Base-by-base conservation (phyloP, 176 grass and related monocot species). In the Oryza officinalis region DNA sequence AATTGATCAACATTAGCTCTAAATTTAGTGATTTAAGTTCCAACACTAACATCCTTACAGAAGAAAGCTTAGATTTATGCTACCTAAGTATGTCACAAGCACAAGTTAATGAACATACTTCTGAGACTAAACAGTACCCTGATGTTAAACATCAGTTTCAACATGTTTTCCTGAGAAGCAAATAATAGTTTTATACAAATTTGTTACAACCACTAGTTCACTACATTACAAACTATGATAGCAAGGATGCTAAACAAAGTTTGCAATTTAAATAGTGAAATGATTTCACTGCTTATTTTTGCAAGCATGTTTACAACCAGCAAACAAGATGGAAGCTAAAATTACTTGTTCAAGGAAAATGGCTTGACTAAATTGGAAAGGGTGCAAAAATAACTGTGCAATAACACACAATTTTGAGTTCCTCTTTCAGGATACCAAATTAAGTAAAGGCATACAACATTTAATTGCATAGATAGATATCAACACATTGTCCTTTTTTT, bases 1-100 rank as follows among this genome's bases (percentile, higher is more conserved):
- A 14, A 72, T 69, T 45, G 33, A 35, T 50, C n/a, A 80, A 52
- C 57, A 47, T 90, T 35, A 86, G 79, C 67, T 66, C 27, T 27
- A 60, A 25, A 20, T 30, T 1, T 9, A 26, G 18, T 66, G 20
- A 52, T n/a, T 30, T n/a, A 8, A 82, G 46, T 63, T 44, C 6
- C 44, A 20, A 31, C 6, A 54, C 12, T 23, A 57, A 72, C 9
- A 83, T 57, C 44, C 57, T 63, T 5, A 78, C 40, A 32, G 6
- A 43, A 68, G 47, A 20, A 49, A 31, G 13, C 13, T 40, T 11
- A 0, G 54, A 25, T 23, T n/a, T 70, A 71, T 40, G 50, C 3
- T 32, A 32, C 31, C n/a, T 52, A 44, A 27, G 27, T 7, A 45
- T 27, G 28, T 3, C 15, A 22, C 4, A 67, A 13, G 17, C 63